Conservation (phyloP, 1,139 yeast species). For the Saccharomyces hybrid region DNA sequence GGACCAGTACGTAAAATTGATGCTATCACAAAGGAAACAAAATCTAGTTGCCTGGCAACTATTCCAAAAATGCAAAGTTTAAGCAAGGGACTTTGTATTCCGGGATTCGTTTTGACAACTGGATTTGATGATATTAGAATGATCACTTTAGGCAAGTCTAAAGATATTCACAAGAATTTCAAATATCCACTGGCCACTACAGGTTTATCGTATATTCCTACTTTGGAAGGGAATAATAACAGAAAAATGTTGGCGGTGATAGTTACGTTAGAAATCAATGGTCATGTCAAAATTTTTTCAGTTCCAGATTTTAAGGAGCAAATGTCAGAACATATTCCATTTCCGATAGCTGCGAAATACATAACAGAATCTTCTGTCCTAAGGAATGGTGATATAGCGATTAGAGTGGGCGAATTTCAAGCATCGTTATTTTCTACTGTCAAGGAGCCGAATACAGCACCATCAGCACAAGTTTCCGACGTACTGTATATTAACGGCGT, state of each 20-base stretch:
- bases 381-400: slow-evolving; percentile 64
- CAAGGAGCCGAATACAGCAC: slow-evolving; percentile 30
- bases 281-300: slow-evolving; percentile 39
- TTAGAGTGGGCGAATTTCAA: slow-evolving; percentile 51
- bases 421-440: slow-evolving; percentile 46
- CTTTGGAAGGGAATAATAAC: slow-evolving; percentile 17
- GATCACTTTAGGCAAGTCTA: slow-evolving; percentile 50
- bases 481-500: slow-evolving; percentile 51
- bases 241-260: slow-evolving; percentile 37
- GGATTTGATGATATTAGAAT: slow-evolving; percentile 60
- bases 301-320: slow-evolving; percentile 51
- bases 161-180: slow-evolving; percentile 50
- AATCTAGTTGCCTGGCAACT: slow-evolving; percentile 59
- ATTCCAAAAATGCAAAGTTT: slow-evolving; percentile 52
- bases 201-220: slow-evolving; percentile 43
- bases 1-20: slow-evolving; percentile 45
- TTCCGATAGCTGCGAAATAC: slow-evolving; percentile 35
- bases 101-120: slow-evolving; percentile 54
- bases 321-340: slow-evolving; percentile 36
- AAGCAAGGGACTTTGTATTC: slow-evolving; percentile 52
- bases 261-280: slow-evolving; percentile 36
- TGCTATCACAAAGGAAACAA: slow-evolving; percentile 51
- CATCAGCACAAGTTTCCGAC: slow-evolving; percentile 32
- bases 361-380: slow-evolving; percentile 43
- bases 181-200: slow-evolving; percentile 48